Conservation (phyloP, 2,329 filamentous ascomycete genomes). For the Xylariaceae sp. region DNA sequence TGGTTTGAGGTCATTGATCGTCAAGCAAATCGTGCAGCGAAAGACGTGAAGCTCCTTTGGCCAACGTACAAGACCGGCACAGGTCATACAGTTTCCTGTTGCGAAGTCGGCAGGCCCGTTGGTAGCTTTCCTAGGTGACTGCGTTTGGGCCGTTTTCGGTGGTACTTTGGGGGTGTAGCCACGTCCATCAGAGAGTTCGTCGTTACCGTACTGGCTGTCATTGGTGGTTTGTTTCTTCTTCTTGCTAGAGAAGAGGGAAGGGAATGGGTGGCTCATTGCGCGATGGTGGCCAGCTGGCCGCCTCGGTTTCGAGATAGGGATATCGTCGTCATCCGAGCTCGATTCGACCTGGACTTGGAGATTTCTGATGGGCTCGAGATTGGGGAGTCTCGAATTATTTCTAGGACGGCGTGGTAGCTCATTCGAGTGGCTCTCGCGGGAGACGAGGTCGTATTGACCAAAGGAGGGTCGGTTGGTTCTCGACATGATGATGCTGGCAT, state of each 20-base stretch:
- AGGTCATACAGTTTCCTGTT: slow-evolving; percentile 79
- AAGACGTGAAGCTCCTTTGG: slow-evolving; percentile 69
- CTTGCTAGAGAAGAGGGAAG: slow-evolving; percentile 60
- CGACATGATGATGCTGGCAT: slow-evolving; percentile 17
- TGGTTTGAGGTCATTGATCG: slow-evolving; percentile 72
- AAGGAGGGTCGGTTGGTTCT: slow-evolving; percentile 22
- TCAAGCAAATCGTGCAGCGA: slow-evolving; percentile 78
- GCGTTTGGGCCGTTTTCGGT: slow-evolving; percentile 26
- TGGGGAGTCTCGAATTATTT: slow-evolving; percentile 21
- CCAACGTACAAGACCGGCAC: slow-evolving; percentile 76
- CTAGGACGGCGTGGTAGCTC: slow-evolving; percentile 17
- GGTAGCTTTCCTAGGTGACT: slow-evolving; percentile 23
- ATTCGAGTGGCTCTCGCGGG: slow-evolving; percentile 16
- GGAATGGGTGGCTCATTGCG: slow-evolving; percentile 78
- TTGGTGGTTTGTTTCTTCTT: slow-evolving; percentile 49
- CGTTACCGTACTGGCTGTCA: slow-evolving; percentile 25
- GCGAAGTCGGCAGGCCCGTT: slow-evolving; percentile 46
- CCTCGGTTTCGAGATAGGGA: slow-evolving; percentile 19
- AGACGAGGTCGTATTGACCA: slow-evolving; percentile 22
- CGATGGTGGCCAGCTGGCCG: slow-evolving; percentile 44
- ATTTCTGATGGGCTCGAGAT: slow-evolving; percentile 18
- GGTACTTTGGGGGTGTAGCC: slow-evolving; percentile 27
- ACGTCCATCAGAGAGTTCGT: slow-evolving; percentile 43
- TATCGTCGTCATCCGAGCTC: slow-evolving; percentile 33
- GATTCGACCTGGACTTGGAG: slow-evolving; percentile 30